Evolutionary conservation across 306 rosid genomes (phyloP).

Genomic region (Lablab purpureus): DNA sequence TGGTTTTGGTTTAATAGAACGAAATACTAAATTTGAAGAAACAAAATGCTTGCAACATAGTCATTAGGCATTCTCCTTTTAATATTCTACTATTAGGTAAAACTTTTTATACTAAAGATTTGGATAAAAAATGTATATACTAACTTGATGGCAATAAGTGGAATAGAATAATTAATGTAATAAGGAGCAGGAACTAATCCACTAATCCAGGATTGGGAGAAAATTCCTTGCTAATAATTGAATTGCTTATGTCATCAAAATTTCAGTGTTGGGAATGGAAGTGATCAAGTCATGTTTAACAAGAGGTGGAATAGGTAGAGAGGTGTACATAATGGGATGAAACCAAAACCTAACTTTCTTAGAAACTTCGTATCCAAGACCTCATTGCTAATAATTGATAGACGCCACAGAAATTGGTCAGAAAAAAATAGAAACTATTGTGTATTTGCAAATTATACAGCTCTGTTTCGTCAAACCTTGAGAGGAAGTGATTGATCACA

Average conservation of each 20-base stretch:
- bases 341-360: neutral
- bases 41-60: neutral
- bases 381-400: neutral
- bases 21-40: neutral
- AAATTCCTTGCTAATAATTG: neutral
- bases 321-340: neutral
- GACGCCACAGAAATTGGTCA: neutral
- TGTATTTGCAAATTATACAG: neutral
- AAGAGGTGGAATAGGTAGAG: neutral
- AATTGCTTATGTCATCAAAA: neutral
- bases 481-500: slow-evolving; percentile 11
- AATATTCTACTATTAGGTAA: neutral
- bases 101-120: neutral
- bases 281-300: slow-evolving; percentile 5
- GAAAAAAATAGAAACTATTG: neutral
- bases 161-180: neutral
- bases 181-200: neutral
- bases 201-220: neutral
- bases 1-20: neutral
- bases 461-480: slow-evolving; percentile 2
- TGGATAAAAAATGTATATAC: neutral
- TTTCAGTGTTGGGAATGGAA: neutral
- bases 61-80: neutral
- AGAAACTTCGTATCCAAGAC: neutral
- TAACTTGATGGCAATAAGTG: neutral